Evolutionary conservation across 192 early-diverging fungal genomes (phyloP), one percentile per base, ranked within the genome.

Genomic region (Dissophora ornata): DNA sequence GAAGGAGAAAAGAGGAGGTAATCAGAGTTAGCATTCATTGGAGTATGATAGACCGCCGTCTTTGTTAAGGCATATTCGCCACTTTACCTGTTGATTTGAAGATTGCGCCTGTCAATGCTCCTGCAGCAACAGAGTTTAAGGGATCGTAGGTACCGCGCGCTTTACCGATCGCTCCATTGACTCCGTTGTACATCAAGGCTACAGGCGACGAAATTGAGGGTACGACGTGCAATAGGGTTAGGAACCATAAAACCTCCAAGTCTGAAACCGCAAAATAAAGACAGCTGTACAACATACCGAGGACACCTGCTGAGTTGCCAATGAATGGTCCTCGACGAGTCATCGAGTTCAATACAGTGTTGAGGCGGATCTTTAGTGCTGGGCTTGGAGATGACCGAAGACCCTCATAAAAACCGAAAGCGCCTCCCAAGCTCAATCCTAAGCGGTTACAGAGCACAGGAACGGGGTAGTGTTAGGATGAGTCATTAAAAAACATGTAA

Each of bases 291-390:
- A n/a, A 6, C 63, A 46, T 83, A 80, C 81, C 84, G 47, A 94
- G 65, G 16, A 92, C 83, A 61, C 91, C 92, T 19, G 88, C 79
- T 36, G 92, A 91, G 83, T 94, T 94, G 64, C 88, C 92, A 42
- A 94, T 71, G 67, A 90, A 92, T 15, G 92, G 92, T 16, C 92
- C 92, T 49, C 93, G 90, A 45, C 93, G 87, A 11, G 93, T 94
- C 79, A 91, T 90, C 26, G 88, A 85, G 83, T 94, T 94, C 51
- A 94, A 85, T 36, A 91, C 86, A 53, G 88, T 91, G 82, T 94
- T 94, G 22, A 94, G 80, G 36, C 91, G 88, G 61, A 94, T 82
- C 81, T 93, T 93, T 67, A 91, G 81, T 62, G 90, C 89, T 30
- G 90, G 86, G 48, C 79, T 69, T 34, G 73, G 71, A 41, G 77